Evolutionary conservation across 2,329 filamentous ascomycete genomes (phyloP), one percentile per base, ranked within the genome.

Genomic region (Podosphaera aphanis): DNA sequence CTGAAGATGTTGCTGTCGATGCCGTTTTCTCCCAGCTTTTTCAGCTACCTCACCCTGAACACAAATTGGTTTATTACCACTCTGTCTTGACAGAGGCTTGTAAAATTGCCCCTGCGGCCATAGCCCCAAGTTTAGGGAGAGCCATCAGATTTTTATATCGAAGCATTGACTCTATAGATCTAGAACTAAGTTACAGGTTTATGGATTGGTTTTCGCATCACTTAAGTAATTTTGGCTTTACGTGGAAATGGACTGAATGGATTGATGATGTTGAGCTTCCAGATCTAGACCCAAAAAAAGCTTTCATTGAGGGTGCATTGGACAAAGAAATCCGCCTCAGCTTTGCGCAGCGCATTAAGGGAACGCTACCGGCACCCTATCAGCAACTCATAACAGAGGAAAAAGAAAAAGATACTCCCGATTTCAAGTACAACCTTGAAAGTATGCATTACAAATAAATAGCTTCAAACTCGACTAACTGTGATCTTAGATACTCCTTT

Each of bases 191-290:
- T 47, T 80, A 86, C 56, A 75, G 90, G 21, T 95, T 95, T 63
- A 69, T 93, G 59, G 88, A 95, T 60, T 98, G 90, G 90, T 98
- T 98, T 59, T 74, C 88, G 16, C 90, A 98, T 61, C 90, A 98
- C 65, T 66, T 98, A 53, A 94, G 86, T 64, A 98, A 98, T 65
- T 98, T 98, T 59, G 90, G 93, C 45, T 98, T 95, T 60, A 90
- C 90, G 8, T 98, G 90, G 90, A 95, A 95, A 63, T 98, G 90
- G 90, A 79, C 81, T 15, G 90, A 98, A 64, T 98, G 90, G 90
- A 71, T 82, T 42, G 83, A 86, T 15, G 85, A 95, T 59, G 76
- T 93, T 15, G 70, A 75, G 38, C 70, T 92, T 21, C 73, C 83
- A 0, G 68, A 79, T 49, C 65, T 90, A 29, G 76, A 93, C 59